phyloP scores from a whole-genome alignment of 2,329 filamentous ascomycete genomes.

The Allantophomopsis cytisporea region DNA sequence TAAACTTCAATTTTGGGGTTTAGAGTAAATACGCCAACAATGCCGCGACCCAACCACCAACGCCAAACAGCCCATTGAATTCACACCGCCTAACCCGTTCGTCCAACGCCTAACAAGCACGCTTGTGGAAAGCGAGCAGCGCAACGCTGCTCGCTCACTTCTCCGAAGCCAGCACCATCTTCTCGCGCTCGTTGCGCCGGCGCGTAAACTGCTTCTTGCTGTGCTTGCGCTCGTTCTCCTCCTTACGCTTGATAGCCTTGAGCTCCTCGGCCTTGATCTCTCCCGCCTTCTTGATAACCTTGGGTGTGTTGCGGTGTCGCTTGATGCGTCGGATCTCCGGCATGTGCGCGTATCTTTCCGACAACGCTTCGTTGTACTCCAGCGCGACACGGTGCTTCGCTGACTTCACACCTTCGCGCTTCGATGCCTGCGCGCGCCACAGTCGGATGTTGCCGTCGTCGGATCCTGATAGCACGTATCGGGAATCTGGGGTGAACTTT shows the following conservation, averaged over 20 bases:
- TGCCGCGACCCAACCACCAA: too few relatives aligned
- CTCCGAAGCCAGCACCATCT: constrained; percentile 67
- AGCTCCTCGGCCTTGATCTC: constrained; percentile 92
- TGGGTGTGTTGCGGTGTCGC: constrained; percentile 81
- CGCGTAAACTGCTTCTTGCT: constrained; percentile 68
- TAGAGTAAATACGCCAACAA: too few relatives aligned
- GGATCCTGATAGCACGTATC: constrained; percentile 79
- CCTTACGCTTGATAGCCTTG: constrained; percentile 72
- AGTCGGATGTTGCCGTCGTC: constrained; percentile 88
- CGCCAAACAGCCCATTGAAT: too few relatives aligned
- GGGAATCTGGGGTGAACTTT: constrained; percentile 76
- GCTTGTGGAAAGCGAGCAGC: too few relatives aligned
- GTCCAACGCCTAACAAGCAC: too few relatives aligned
- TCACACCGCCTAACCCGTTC: too few relatives aligned
- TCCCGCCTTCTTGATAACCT: constrained; percentile 86
- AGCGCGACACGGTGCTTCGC: constrained; percentile 74
- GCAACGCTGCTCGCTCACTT: constrained; percentile 23
- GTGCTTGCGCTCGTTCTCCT: constrained; percentile 92
- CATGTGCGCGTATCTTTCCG: constrained; percentile 84
- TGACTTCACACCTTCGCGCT: constrained; percentile 73
- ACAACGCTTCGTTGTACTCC: constrained; percentile 81
- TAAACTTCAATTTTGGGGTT: too few relatives aligned
- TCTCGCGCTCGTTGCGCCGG: constrained; percentile 72
- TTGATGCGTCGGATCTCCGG: constrained; percentile 87
- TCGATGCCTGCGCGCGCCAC: constrained; percentile 80